These are phyloP conservation scores for Peribolospora kevripleyi DNA, from an alignment of 768 basidiomycete genomes.

Conservation along the genomic window DNA sequence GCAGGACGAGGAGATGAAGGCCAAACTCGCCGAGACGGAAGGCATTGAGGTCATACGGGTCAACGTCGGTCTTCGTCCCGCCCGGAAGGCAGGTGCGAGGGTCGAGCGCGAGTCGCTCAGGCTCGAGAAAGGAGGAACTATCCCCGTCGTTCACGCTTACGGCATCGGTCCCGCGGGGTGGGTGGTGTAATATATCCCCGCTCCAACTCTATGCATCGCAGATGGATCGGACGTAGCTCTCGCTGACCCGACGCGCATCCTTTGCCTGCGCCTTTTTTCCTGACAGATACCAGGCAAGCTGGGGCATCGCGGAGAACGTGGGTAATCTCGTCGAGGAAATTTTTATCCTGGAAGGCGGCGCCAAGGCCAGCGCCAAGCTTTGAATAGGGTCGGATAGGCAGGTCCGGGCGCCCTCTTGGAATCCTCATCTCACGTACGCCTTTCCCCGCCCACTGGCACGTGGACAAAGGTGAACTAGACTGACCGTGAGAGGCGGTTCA, in stretches of 20 bases:
- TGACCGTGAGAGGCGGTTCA: too few species aligned
- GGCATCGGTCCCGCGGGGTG: background rate
- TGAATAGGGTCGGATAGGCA: too few species aligned
- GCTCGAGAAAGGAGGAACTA: conserved; percentile 6
- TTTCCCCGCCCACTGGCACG: too few species aligned
- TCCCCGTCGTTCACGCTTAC: background rate
- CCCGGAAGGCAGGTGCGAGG: conserved; percentile 31
- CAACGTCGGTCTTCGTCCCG: conserved; percentile 38
- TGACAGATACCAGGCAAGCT: conserved; percentile 8
- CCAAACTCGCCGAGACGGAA: background rate
- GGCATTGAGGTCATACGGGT: conserved; percentile 28
- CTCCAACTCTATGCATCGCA: background rate
- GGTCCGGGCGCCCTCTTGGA: too few species aligned
- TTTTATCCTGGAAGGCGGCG: background rate
- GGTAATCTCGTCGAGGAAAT: background rate
- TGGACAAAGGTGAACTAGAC: too few species aligned
- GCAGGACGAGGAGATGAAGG: too few species aligned
- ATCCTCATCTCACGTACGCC: too few species aligned
- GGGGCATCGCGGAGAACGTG: conserved; percentile 8
- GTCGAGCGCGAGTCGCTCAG: conserved; percentile 28
- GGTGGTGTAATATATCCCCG: too few species aligned
- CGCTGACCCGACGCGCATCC: background rate
- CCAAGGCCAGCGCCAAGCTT: too few species aligned
- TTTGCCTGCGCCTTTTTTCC: background rate
- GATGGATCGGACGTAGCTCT: background rate